Evolutionary conservation across 2,329 filamentous ascomycete species (phyloP).

Genomic region (Tolypocladium nubicola): DNA sequence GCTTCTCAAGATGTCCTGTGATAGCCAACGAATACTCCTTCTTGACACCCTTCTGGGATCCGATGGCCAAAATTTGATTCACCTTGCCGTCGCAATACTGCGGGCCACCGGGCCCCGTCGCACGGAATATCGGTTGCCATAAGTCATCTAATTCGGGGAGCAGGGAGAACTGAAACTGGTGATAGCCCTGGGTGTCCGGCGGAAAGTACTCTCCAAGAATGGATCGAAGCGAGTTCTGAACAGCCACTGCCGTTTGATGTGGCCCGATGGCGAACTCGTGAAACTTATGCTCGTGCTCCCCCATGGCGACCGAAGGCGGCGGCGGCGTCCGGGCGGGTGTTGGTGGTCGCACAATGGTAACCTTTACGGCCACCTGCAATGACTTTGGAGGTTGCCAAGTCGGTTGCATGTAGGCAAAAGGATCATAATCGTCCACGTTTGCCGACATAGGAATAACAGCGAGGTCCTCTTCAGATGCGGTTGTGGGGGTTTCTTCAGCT

Average conservation of each 20-base stretch:
- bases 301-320: slow-evolving; percentile 16
- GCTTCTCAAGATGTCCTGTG: slow-evolving; percentile 40
- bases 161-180: slow-evolving; percentile 35
- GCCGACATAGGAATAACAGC: background rate
- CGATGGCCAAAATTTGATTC: slow-evolving; percentile 51
- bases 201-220: slow-evolving; percentile 42
- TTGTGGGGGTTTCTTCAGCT: background rate
- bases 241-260: slow-evolving; percentile 36
- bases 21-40: slow-evolving; percentile 38
- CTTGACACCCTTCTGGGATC: slow-evolving; percentile 43
- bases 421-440: slow-evolving; percentile 33
- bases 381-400: slow-evolving; percentile 12
- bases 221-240: slow-evolving; percentile 47
- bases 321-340: slow-evolving; percentile 34
- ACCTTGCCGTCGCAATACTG: slow-evolving; percentile 24
- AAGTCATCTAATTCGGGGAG: slow-evolving; percentile 37
- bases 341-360: slow-evolving; percentile 24
- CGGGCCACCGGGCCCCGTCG: slow-evolving; percentile 17
- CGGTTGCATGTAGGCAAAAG: slow-evolving; percentile 27
- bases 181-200: slow-evolving; percentile 32
- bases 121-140: slow-evolving; percentile 42
- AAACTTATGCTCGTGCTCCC: slow-evolving; percentile 26
- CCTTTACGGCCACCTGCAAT: slow-evolving; percentile 8
- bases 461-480: background rate
- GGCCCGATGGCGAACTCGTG: slow-evolving; percentile 30